Evolutionary conservation across 257 asterid genomes (phyloP).

Genomic region (Solanum okadae): DNA sequence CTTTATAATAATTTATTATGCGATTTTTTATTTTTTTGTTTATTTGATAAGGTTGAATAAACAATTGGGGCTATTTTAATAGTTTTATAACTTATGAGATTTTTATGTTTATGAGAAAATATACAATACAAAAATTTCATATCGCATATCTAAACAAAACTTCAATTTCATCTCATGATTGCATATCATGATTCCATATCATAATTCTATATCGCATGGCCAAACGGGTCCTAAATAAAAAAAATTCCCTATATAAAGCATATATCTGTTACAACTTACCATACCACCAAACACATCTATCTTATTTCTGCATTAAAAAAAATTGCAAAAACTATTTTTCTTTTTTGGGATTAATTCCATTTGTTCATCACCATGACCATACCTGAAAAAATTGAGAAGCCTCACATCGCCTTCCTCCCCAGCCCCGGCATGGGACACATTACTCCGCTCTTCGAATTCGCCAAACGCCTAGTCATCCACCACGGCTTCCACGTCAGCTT

Average conservation of each 20-base stretch:
- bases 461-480: conserved; percentile 14
- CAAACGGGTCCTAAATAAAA: too few relatives aligned
- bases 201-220: too few relatives aligned
- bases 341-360: not conserved
- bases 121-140: too few relatives aligned
- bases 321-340: not conserved
- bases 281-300: not conserved
- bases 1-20: too few relatives aligned
- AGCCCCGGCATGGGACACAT: conserved; percentile 51
- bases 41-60: too few relatives aligned
- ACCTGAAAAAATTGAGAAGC: not conserved
- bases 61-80: too few relatives aligned
- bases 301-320: not conserved
- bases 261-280: not conserved
- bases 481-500: conserved; percentile 26
- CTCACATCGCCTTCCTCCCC: conserved; percentile 26
- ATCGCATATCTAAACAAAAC: too few relatives aligned
- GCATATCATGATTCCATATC: too few relatives aligned
- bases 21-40: too few relatives aligned
- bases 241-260: not conserved
- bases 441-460: conserved; percentile 28
- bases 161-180: too few relatives aligned
- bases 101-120: too few relatives aligned
- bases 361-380: not conserved
- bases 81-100: too few relatives aligned